A percentile compares a stretch with the other conserved stretches of the same genome.
phyloP scores from a whole-genome alignment of 208 protist species.

The Acanthamoeba royreba region DNA sequence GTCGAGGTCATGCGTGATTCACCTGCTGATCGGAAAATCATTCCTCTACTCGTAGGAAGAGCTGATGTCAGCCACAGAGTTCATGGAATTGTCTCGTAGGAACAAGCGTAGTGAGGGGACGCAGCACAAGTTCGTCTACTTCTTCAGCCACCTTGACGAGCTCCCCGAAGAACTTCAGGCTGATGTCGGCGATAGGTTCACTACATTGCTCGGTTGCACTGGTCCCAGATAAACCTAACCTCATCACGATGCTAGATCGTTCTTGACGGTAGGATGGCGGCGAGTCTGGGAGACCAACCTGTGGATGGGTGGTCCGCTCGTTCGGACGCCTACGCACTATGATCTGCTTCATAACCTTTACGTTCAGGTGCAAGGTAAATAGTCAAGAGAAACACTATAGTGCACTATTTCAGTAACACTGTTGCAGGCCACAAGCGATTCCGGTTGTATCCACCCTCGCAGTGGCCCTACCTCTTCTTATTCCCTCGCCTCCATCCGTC shows the following conservation, averaged over 20 bases:
- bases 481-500: constrained; percentile 34
- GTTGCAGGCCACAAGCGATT: background rate
- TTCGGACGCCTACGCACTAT: background rate
- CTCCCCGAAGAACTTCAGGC: background rate
- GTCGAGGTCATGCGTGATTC: background rate
- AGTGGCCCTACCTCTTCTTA: background rate
- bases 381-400: background rate
- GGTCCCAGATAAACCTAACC: too few relatives aligned
- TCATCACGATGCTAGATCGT: too few relatives aligned
- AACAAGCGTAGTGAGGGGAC: background rate
- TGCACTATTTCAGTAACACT: background rate
- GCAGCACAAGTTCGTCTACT: constrained; percentile 19
- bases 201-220: too few relatives aligned
- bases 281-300: constrained; percentile 26
- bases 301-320: constrained; percentile 16
- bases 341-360: constrained; percentile 39
- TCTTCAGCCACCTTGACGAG: constrained; percentile 11
- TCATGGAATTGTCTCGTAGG: background rate
- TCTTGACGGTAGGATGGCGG: background rate
- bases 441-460: background rate
- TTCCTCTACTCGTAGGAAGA: background rate
- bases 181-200: background rate
- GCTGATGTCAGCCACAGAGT: background rate
- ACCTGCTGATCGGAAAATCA: background rate
- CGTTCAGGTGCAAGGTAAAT: background rate